A percentile compares a stretch with the other conserved stretches of the same genome.
These are phyloP conservation scores for Ampelocalamus luodianensis DNA, from an alignment of 176 grass and related monocot species.

Conservation along the genomic window DNA sequence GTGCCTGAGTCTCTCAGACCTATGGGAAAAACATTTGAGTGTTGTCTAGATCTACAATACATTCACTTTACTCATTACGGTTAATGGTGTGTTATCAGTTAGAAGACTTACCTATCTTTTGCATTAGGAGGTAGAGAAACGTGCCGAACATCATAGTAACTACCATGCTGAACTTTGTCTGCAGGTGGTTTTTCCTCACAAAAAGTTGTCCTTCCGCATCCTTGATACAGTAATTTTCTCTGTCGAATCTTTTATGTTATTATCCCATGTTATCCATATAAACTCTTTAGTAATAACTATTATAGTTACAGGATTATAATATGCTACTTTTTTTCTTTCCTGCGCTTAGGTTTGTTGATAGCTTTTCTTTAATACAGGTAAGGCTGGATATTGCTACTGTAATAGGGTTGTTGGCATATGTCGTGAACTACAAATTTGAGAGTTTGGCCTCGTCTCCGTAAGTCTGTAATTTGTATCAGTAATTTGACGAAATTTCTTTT, in stretches of 20 bases:
- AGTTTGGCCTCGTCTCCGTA: constrained; percentile 95
- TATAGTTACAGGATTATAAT: not conserved
- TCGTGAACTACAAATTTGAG: constrained; percentile 95
- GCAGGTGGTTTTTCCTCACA: constrained; percentile 98
- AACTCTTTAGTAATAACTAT: not conserved
- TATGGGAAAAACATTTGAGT: not conserved
- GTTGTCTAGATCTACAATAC: not conserved
- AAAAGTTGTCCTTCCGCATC: constrained; percentile 95
- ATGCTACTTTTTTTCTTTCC: constrained; percentile 5
- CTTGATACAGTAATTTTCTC: constrained; percentile 85
- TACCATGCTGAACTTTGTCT: constrained; percentile 26
- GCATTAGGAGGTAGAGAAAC: not conserved
- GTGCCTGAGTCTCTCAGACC: not conserved
- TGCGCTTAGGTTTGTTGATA: constrained; percentile 32
- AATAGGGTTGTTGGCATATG: constrained; percentile 80
- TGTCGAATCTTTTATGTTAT: constrained; percentile 9
- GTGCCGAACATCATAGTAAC: constrained; percentile 9
- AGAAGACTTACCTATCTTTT: not conserved
- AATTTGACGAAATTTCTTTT: constrained; percentile 1
- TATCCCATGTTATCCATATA: not conserved
- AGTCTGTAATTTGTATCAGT: constrained; percentile 67
- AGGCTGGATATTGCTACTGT: constrained; percentile 81
- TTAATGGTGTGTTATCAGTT: not conserved
- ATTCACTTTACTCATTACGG: not conserved
- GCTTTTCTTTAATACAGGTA: constrained; percentile 53